phyloP scores from a whole-genome alignment of 2,329 filamentous ascomycete species.

The Aspergillus costaricaensis region DNA sequence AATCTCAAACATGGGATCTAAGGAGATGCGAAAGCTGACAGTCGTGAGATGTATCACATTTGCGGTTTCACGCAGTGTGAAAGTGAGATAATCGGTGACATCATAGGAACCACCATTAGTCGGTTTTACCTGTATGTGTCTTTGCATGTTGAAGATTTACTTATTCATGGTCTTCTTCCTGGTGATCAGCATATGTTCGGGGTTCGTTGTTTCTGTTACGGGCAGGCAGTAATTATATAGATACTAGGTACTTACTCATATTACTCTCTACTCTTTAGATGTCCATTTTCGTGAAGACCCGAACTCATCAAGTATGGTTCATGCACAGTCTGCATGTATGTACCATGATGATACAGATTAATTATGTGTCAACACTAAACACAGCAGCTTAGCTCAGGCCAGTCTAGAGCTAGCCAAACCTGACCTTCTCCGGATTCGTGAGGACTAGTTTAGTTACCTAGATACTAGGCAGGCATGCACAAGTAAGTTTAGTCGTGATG shows the following conservation, averaged over 20 bases:
- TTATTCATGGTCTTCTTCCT: too few species aligned
- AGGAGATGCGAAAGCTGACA: not conserved
- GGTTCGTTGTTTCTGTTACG: not conserved
- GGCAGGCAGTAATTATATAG: too few species aligned
- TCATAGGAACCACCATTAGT: not conserved
- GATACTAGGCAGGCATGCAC: not conserved
- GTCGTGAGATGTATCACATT: not conserved
- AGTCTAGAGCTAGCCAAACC: not conserved
- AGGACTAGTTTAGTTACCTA: not conserved
- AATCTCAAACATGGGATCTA: slow-evolving; percentile 1
- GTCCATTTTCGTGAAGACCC: not conserved
- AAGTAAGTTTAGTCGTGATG: not conserved
- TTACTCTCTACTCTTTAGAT: not conserved
- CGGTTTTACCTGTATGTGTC: too few species aligned
- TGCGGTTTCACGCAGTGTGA: not conserved
- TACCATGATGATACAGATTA: not conserved
- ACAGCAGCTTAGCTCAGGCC: not conserved
- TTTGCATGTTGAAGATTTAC: too few species aligned
- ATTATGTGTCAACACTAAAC: not conserved
- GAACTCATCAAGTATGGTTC: not conserved
- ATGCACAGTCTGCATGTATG: slow-evolving; percentile 7
- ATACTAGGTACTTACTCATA: not conserved
- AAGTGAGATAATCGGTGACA: not conserved
- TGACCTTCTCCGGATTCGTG: not conserved
- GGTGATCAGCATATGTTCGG: not conserved